These are phyloP conservation scores for Thelonectria discophora DNA, from an alignment of 2,329 filamentous ascomycete species.

Conservation along the genomic window DNA sequence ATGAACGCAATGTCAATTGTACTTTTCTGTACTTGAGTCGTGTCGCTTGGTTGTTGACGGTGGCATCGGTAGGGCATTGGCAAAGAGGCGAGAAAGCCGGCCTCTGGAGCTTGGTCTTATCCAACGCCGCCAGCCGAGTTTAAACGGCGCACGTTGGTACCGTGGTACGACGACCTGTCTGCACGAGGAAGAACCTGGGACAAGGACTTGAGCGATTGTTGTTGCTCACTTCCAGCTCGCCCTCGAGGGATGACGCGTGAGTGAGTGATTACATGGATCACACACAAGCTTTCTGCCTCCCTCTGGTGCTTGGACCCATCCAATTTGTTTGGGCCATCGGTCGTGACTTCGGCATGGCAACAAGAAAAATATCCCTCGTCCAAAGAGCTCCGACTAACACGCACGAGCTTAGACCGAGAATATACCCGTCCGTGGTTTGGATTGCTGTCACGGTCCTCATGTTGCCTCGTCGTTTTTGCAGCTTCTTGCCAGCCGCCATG, in stretches of 20 bases:
- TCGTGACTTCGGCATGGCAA: slow-evolving; percentile 17
- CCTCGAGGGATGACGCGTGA: slow-evolving; percentile 10
- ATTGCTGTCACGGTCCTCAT: background rate
- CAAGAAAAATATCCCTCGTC: slow-evolving; percentile 25
- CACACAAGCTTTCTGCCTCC: slow-evolving; percentile 10
- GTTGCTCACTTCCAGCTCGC: background rate
- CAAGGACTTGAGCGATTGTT: background rate
- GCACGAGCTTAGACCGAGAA: slow-evolving; percentile 1
- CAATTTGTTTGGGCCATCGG: slow-evolving; percentile 13
- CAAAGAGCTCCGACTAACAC: background rate
- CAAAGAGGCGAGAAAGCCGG: background rate
- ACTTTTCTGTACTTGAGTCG: slow-evolving; percentile 2
- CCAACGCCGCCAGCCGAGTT: background rate
- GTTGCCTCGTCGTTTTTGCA: no score
- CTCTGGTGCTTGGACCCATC: slow-evolving; percentile 7
- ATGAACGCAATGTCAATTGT: slow-evolving; percentile 12
- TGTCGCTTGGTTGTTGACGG: background rate
- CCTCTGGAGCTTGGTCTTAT: background rate
- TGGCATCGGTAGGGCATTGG: slow-evolving; percentile 4
- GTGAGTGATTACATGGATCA: slow-evolving; percentile 17
- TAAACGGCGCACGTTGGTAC: background rate
- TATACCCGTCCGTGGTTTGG: background rate
- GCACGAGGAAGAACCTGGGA: background rate
- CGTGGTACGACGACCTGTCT: background rate
- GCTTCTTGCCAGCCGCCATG: no score